Base-by-base conservation (phyloP, 2,329 filamentous ascomycete genomes). In the Nigrograna mackinnonii region DNA sequence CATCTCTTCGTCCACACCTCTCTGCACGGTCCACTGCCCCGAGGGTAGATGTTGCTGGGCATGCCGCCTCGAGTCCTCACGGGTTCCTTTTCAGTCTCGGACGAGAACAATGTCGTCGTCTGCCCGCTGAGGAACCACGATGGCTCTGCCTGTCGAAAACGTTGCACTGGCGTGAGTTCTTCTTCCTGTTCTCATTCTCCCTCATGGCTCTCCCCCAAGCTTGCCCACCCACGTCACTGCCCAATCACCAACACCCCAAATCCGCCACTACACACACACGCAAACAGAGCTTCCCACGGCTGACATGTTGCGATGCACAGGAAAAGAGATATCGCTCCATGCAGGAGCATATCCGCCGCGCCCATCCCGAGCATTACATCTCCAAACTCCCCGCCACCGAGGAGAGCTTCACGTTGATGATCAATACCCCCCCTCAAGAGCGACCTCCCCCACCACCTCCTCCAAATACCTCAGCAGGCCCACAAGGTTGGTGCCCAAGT, bases 331-430 rank as follows among this genome's bases (percentile, higher is more conserved):
- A 91, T 76, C 91, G 94, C 70, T 97, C 92, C 51, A 97, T 99
- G 90, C 94, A 97, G 74, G 94, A 99, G 80, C 94, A 99, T 67
- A 97, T 99, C 64, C 89, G 94, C 62, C 86, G 94, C 70, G 92
- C 94, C 56, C 94, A 99, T 69, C 92, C 92, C 48, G 91, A 95
- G 69, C 87, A 96, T 70, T 97, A 97, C 75, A 95, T 99, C 60
- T 86, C 94, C 37, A 96, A 97, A 81, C 87, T 97, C 59, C 92
- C 94, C 55, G 94, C 94, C 36, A 99, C 92, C 58, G 92, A 96
- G 72, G 92, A 97, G 74, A 96, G 91, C 84, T 96, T 99, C 73
- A 78, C 88, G 64, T 79, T 96, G 69, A 97, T 97, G 94, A 89
- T 97, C 70, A 95, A 85, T 70, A 91, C 89, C 54, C 87, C 90